phyloP scores from a whole-genome alignment of 129 eudicot species.

The Sambucus nigra region DNA sequence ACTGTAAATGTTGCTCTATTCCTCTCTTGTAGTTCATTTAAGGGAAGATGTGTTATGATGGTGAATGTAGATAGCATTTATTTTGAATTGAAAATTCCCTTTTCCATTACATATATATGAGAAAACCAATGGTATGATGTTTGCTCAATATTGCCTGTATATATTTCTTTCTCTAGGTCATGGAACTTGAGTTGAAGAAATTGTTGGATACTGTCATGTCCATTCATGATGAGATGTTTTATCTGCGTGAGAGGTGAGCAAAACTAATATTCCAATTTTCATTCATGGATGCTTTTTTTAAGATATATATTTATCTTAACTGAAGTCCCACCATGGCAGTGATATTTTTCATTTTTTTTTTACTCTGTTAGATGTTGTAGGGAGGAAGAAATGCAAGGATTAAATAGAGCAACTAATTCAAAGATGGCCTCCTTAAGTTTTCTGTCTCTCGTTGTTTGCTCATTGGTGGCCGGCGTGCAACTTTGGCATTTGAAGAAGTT shows the following conservation, averaged over 20 bases:
- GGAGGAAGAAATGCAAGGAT: constrained; percentile 43
- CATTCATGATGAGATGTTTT: constrained; percentile 69
- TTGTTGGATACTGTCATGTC: constrained; percentile 38
- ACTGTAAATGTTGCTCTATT: too few species aligned
- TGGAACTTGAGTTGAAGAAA: constrained; percentile 69
- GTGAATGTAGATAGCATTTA: too few species aligned
- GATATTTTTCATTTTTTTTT: background rate
- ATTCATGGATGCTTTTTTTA: background rate
- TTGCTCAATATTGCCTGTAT: constrained; percentile 4
- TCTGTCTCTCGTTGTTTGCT: constrained; percentile 42
- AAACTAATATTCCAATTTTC: background rate
- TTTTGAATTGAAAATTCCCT: too few species aligned
- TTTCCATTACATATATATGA: too few species aligned
- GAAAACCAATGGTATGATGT: background rate
- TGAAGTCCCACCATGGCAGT: background rate
- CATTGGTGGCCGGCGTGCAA: constrained; percentile 37
- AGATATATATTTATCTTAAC: background rate
- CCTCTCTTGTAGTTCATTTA: too few species aligned
- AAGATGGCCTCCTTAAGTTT: constrained; percentile 47
- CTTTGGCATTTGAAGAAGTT: constrained; percentile 58
- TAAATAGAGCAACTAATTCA: constrained; percentile 39
- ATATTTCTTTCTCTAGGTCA: constrained; percentile 24
- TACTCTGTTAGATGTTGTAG: constrained; percentile 10
- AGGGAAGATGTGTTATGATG: too few species aligned
- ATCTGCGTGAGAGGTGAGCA: constrained; percentile 61